Evolutionary conservation across 2,329 filamentous ascomycete genomes (phyloP), one percentile per base, ranked within the genome.

Genomic region (Zymoseptoria tritici): DNA sequence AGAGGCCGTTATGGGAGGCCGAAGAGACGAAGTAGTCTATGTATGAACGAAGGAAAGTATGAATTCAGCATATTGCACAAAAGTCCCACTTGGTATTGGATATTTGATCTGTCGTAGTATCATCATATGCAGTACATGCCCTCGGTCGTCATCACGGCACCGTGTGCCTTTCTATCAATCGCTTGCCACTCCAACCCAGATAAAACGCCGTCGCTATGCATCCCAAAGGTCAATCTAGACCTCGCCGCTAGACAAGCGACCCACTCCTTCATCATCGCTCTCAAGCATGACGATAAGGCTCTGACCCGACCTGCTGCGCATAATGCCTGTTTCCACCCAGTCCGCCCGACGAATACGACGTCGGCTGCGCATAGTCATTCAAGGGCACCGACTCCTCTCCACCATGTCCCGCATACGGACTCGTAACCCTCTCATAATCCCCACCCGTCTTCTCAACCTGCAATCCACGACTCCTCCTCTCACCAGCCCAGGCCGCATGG

Each of bases 1-100:
- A 97, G 79, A 80, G 92, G 69, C 92, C 93, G 20, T 81, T 86
- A 54, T 66, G 61, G 67, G 66, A 65, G 19, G 58, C 62, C 9
- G 54, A 60, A 53, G 57, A 62, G 58, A 31, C 29, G n/a, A 57
- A 24, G 21, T 22, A 52, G 21, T 49, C 49, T 42, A 54, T 54
- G 19, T 36, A 51, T 49, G 36, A 51, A 49, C 7, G 26, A 29
- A 20, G 36, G 29, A 20, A 20, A 49, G 46, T 24, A 20, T 21
- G 22, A 22, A 36, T 29, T 21, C 24, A 21, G 55, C 13, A 29
- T 16, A 42, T 16, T 52, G 7, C 46, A 52, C n/a, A 9, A 26
- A 24, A 19, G 13, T 19, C 22, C 31, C 52, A 19, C n/a, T 53
- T 26, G 52, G 16, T 46, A 46, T 46, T 4, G 50, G 54, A 57